Evolutionary conservation across 1,284 basidiomycete genomes (phyloP).

Genomic region (Ceratobasidium sp.): DNA sequence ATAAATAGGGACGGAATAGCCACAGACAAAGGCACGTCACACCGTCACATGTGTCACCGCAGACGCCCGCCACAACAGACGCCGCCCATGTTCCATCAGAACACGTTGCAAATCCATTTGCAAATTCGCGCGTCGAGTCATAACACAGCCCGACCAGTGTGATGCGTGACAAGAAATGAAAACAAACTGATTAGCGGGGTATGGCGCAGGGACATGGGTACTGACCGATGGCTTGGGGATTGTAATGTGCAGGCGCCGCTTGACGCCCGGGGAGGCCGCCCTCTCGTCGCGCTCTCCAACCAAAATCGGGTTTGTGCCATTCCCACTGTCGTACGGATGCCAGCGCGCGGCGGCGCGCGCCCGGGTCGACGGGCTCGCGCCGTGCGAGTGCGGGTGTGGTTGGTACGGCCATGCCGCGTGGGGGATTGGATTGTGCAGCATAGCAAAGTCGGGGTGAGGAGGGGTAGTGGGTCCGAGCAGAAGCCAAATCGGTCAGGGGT

Average conservation of each 20-base stretch:
- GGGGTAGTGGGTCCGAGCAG: too few relatives aligned
- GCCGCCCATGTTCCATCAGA: constrained; percentile 39
- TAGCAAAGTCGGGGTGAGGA: too few relatives aligned
- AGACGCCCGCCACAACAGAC: constrained; percentile 37
- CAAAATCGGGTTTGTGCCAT: not conserved
- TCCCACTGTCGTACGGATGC: constrained; percentile 44
- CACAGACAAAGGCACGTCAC: constrained; percentile 16
- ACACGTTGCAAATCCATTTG: constrained; percentile 27
- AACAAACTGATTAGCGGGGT: not conserved
- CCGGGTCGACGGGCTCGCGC: constrained; percentile 20
- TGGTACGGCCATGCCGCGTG: not conserved
- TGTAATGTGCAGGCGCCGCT: constrained; percentile 23
- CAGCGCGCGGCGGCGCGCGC: constrained; percentile 27
- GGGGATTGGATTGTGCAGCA: too few relatives aligned
- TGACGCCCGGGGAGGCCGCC: constrained; percentile 1
- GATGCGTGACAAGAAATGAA: constrained; percentile 1
- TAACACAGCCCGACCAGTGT: constrained; percentile 33
- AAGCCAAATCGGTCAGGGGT: too few relatives aligned
- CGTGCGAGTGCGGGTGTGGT: constrained; percentile 12
- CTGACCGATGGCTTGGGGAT: constrained; percentile 26
- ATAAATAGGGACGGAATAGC: constrained; percentile 17
- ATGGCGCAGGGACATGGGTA: not conserved
- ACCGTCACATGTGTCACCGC: constrained; percentile 1
- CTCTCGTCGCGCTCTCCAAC: not conserved
- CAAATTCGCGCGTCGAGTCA: constrained; percentile 39